A percentile compares a stretch with the other conserved stretches of the same genome.
phyloP scores from a whole-genome alignment of 2,329 filamentous ascomycete species.

The Hypoxylon sp. region DNA sequence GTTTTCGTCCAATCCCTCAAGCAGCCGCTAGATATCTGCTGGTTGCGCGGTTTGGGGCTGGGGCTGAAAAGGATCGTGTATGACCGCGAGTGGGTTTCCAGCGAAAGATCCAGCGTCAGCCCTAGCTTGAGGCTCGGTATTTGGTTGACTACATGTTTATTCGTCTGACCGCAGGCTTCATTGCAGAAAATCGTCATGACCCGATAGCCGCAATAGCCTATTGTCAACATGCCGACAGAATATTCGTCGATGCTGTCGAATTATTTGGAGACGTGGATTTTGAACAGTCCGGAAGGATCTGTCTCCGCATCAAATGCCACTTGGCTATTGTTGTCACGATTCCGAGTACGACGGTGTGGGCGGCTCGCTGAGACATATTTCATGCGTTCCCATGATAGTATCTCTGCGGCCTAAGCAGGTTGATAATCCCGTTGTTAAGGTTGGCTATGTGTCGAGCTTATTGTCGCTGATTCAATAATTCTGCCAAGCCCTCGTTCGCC shows the following conservation, averaged over 20 bases:
- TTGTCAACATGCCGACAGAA: slow-evolving; percentile 17
- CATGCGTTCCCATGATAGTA: slow-evolving; percentile 3
- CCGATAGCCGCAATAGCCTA: slow-evolving; percentile 37
- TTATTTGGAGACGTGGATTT: slow-evolving; percentile 17
- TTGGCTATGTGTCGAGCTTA: slow-evolving; percentile 9
- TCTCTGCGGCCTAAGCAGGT: slow-evolving; percentile 2
- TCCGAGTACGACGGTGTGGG: slow-evolving; percentile 7
- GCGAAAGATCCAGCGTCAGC: slow-evolving; percentile 27
- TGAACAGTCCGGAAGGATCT: slow-evolving; percentile 11
- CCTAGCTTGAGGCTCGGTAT: slow-evolving; percentile 36
- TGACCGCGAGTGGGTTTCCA: slow-evolving; percentile 25
- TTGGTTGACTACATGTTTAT: slow-evolving; percentile 1
- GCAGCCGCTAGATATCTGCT: neutral
- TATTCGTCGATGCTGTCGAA: neutral
- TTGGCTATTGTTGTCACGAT: slow-evolving; percentile 20
- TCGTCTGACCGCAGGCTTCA: slow-evolving; percentile 13
- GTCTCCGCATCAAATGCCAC: slow-evolving; percentile 22
- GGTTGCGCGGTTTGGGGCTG: slow-evolving; percentile 16
- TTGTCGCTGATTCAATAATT: slow-evolving; percentile 10
- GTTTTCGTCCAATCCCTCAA: neutral
- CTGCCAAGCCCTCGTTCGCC: slow-evolving; percentile 7
- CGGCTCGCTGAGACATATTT: neutral
- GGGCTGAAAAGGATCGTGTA: slow-evolving; percentile 32
- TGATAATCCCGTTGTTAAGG: neutral
- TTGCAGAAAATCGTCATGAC: slow-evolving; percentile 11